Evolutionary conservation across 2,329 filamentous ascomycete species (phyloP), one percentile per base, ranked within the genome.

Genomic region (Ceratocystis papillata): DNA sequence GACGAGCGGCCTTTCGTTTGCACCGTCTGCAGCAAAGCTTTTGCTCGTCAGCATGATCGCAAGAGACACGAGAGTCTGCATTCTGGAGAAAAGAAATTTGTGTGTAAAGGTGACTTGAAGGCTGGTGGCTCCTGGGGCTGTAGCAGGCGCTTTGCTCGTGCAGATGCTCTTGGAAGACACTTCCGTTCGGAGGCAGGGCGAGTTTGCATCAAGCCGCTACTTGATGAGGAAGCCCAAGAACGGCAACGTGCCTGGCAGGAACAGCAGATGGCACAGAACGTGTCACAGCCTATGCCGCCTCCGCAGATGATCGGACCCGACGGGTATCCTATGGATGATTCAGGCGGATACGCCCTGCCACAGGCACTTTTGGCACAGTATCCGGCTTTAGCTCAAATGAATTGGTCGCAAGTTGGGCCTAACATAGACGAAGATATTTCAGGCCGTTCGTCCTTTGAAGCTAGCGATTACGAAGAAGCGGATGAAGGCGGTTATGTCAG

Each of bases 1-100:
- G 94, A 99, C 72, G 94, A 99, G 78, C 84, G 94, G 61, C 94
- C 94, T 0, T 99, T 97, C 72, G 93, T 97, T 2, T 99, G 94
- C 73, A 96, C 90, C 0, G 90, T 97, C 7, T 99, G 94, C 71
- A 90, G 90, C 64, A 99, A 99, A 76, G 94, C 94, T 0, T 99
- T 99, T 77, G 94, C 94, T 5, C 87, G 94, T 30, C 94, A 99
- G 73, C 94, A 99, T 73, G 94, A 99, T 74, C 87, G 94, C 59
- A 99, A 99, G 77, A 87, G 94, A 48, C 94, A 99, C 75, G 94
- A 99, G 77, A 92, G 93, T 48, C 79, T 99, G 53, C 94, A 99
- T 73, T 95, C 90, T 0, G 94, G 94, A 53, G 94, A 99, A 78
- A 99, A 97, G 83, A 97, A 96, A 73, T 99, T 97, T 74, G 89